Evolutionary conservation across 371 early-diverging fungal species (phyloP).

Genomic region (Capillidium rhysosporum): DNA sequence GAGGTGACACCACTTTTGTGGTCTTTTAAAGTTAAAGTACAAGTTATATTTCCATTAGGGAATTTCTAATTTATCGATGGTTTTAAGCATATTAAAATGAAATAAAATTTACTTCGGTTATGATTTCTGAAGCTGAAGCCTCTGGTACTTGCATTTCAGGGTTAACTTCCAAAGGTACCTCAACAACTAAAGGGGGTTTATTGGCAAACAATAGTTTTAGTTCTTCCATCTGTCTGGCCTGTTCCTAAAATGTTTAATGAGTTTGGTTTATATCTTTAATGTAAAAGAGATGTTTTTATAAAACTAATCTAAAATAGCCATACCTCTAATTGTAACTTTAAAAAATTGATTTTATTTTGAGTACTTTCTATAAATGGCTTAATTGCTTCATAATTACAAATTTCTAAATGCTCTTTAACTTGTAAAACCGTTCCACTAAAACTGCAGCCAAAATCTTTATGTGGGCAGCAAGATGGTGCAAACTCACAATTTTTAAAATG

Average conservation of each 20-base stretch:
- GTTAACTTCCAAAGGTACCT: background rate
- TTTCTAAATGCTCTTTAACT: background rate
- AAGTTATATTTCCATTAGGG: slow-evolving; percentile 21
- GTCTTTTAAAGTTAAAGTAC: slow-evolving; percentile 26
- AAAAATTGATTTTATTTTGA: background rate
- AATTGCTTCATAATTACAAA: background rate
- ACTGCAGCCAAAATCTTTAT: slow-evolving; percentile 22
- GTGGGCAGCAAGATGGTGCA: slow-evolving; percentile 17
- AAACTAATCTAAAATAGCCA: background rate
- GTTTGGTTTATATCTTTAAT: background rate
- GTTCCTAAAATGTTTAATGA: background rate
- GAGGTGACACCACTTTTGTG: slow-evolving; percentile 37
- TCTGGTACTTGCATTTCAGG: background rate
- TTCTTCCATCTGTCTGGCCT: background rate
- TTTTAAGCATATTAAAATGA: background rate
- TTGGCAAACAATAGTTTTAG: background rate
- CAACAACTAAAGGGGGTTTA: background rate
- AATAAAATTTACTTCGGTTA: background rate
- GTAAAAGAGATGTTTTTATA: no score
- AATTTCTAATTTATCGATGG: background rate
- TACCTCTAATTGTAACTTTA: background rate
- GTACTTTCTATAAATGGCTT: slow-evolving; percentile 1
- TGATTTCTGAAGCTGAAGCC: background rate
- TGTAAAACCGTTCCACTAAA: slow-evolving; percentile 17
- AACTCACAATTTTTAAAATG: slow-evolving; percentile 24